Percentiles rank a stretch among this genome's conserved stretches.
These are phyloP conservation scores for Ascoidea tarda DNA, from an alignment of 805 yeast species.

Conservation along the genomic window DNA sequence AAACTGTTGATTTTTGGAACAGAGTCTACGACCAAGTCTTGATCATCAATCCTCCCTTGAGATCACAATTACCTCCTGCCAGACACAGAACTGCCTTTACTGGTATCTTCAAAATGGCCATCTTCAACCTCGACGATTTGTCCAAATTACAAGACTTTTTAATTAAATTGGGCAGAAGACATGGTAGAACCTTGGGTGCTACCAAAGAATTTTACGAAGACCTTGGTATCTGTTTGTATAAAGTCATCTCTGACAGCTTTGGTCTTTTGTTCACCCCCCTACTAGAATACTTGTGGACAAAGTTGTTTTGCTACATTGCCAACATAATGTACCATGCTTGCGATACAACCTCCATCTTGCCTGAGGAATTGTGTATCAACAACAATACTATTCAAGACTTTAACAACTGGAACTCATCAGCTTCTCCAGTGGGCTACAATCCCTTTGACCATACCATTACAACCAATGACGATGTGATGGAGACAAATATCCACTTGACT, in stretches of 20 bases:
- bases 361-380: no score
- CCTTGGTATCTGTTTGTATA: constrained; percentile 9
- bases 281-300: constrained; percentile 13
- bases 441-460: no score
- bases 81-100: constrained; percentile 3
- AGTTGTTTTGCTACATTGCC: constrained; percentile 15
- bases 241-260: constrained; percentile 8
- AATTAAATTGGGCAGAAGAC: constrained; percentile 10
- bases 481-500: no score
- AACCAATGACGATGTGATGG: no score
- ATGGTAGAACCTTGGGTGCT: constrained; percentile 11
- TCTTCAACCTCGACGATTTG: constrained; percentile 7
- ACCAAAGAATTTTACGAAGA: constrained; percentile 10
- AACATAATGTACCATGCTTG: constrained; percentile 16
- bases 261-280: constrained; percentile 10
- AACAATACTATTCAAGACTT: no score
- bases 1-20: constrained; percentile 10
- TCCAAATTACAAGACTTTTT: constrained; percentile 9
- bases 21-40: constrained; percentile 8
- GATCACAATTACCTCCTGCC: no score
- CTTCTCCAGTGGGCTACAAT: no score
- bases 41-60: constrained; percentile 7
- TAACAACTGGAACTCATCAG: no score
- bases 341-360: constrained; percentile 5
- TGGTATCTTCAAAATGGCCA: constrained; percentile 10